Conservation (phyloP, 2,329 filamentous ascomycete species). For the Neofusicoccum umdonicola region DNA sequence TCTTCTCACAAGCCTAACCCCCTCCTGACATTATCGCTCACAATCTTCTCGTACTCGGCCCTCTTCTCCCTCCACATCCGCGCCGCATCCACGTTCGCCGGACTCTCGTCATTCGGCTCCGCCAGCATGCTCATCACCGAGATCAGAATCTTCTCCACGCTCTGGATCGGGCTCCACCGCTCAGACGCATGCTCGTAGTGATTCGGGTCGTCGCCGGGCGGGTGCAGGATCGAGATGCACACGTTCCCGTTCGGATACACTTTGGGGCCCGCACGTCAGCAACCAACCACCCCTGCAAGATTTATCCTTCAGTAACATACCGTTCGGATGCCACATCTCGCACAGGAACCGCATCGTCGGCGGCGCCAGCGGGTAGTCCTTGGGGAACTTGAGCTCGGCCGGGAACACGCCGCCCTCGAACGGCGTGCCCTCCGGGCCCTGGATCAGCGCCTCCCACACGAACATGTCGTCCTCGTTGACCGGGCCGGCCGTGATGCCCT, state of each 20-base stretch:
- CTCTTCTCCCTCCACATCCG: conserved; percentile 79
- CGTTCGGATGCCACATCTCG: conserved; percentile 92
- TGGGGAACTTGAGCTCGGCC: conserved; percentile 77
- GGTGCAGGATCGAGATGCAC: conserved; percentile 96
- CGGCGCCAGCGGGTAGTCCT: conserved; percentile 81
- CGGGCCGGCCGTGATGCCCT: conserved; percentile 93
- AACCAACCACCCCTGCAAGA: too few species aligned
- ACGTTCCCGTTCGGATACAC: conserved; percentile 84
- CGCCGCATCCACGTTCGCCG: conserved; percentile 92
- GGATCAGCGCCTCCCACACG: conserved; percentile 93
- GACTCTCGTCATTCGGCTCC: conserved; percentile 91
- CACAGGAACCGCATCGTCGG: conserved; percentile 84
- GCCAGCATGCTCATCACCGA: conserved; percentile 90
- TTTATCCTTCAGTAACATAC: conserved; percentile 32
- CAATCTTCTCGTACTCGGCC: conserved; percentile 74
- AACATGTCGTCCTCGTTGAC: conserved; percentile 93
- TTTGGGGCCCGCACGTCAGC: too few species aligned
- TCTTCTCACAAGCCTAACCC: conserved; percentile 30
- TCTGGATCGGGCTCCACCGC: conserved; percentile 93
- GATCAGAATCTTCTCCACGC: conserved; percentile 88
- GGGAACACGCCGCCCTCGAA: conserved; percentile 96
- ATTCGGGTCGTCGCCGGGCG: conserved; percentile 88
- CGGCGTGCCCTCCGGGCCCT: conserved; percentile 91
- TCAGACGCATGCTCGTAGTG: conserved; percentile 90
- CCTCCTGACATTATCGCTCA: conserved; percentile 55